Percentiles rank a stretch among this genome's conserved stretches.
These are phyloP conservation scores for Candida endomychidarum DNA, from an alignment of 805 yeast species.

Conservation along the genomic window DNA sequence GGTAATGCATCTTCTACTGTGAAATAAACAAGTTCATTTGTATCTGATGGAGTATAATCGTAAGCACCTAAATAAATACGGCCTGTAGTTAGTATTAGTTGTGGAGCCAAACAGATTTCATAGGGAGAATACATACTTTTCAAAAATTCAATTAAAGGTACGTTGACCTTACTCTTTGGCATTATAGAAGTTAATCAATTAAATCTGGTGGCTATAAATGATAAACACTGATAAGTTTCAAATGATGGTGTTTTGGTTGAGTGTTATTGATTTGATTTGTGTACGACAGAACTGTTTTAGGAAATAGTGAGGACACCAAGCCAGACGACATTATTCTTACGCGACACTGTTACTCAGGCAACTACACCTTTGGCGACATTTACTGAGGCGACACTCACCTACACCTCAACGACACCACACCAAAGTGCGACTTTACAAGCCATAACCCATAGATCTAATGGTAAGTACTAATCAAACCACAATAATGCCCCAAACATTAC, in stretches of 20 bases:
- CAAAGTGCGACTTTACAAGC: no score
- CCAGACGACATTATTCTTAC: no score
- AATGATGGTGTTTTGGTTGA: slow-evolving; percentile 5
- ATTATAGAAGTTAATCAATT: not conserved
- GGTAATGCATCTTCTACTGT: slow-evolving; percentile 91
- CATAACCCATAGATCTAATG: no score
- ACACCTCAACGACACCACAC: no score
- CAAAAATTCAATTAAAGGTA: slow-evolving; percentile 45
- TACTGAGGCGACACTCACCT: no score
- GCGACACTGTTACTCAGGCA: no score
- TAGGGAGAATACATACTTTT: slow-evolving; percentile 41
- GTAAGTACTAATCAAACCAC: slow-evolving; percentile 2
- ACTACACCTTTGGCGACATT: no score
- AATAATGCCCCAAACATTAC: no score
- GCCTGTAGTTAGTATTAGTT: slow-evolving; percentile 35
- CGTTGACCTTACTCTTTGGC: slow-evolving; percentile 14
- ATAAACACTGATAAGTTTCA: slow-evolving; percentile 5
- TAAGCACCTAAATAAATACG: slow-evolving; percentile 90
- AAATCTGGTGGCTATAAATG: not conserved
- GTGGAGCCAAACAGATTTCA: no score
- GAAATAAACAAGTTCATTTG: slow-evolving; percentile 74
- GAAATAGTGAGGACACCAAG: slow-evolving; percentile 6
- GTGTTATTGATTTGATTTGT: slow-evolving; percentile 13
- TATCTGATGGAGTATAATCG: slow-evolving; percentile 75
- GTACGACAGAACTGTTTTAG: slow-evolving; percentile 10